These are phyloP conservation scores for Scleroderma citrinum DNA, from an alignment of 768 basidiomycete genomes.

Conservation along the genomic window DNA sequence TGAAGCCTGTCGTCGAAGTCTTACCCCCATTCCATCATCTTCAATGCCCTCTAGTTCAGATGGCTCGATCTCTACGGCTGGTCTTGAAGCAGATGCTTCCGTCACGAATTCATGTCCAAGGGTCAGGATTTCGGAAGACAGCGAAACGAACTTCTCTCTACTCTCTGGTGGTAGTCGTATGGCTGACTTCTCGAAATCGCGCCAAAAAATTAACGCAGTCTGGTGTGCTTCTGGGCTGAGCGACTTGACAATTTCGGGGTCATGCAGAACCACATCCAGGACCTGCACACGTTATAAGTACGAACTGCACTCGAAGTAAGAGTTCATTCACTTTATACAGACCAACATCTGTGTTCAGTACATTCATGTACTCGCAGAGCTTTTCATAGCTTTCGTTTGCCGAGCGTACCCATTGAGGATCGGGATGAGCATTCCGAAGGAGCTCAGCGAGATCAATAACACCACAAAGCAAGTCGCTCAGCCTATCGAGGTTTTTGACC, in stretches of 20 bases:
- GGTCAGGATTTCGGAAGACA: slow-evolving; percentile 84
- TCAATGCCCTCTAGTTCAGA: slow-evolving; percentile 68
- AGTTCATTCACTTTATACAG: slow-evolving; percentile 70
- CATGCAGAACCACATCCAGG: slow-evolving; percentile 62
- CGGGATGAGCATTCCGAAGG: slow-evolving; percentile 89
- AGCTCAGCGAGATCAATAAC: slow-evolving; percentile 97
- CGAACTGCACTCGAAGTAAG: slow-evolving; percentile 8
- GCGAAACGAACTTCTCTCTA: slow-evolving; percentile 76
- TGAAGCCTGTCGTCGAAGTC: slow-evolving; percentile 68
- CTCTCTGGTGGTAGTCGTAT: slow-evolving; percentile 79
- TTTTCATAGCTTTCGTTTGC: slow-evolving; percentile 87
- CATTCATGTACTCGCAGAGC: slow-evolving; percentile 96
- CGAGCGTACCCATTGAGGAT: slow-evolving; percentile 72
- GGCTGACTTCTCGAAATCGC: slow-evolving; percentile 96
- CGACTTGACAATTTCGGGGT: slow-evolving; percentile 57
- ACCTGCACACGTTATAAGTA: slow-evolving; percentile 41
- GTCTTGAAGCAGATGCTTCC: slow-evolving; percentile 55
- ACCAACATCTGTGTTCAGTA: slow-evolving; percentile 88
- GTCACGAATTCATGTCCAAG: slow-evolving; percentile 84
- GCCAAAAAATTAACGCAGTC: slow-evolving; percentile 90
- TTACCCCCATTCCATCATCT: slow-evolving; percentile 70
- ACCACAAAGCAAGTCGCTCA: slow-evolving; percentile 93
- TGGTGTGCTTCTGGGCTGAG: slow-evolving; percentile 72
- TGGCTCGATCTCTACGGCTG: slow-evolving; percentile 62
- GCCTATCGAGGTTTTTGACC: slow-evolving; percentile 92